Conservation (phyloP, 2,329 filamentous ascomycete genomes). For the Trichoderma koningii region DNA sequence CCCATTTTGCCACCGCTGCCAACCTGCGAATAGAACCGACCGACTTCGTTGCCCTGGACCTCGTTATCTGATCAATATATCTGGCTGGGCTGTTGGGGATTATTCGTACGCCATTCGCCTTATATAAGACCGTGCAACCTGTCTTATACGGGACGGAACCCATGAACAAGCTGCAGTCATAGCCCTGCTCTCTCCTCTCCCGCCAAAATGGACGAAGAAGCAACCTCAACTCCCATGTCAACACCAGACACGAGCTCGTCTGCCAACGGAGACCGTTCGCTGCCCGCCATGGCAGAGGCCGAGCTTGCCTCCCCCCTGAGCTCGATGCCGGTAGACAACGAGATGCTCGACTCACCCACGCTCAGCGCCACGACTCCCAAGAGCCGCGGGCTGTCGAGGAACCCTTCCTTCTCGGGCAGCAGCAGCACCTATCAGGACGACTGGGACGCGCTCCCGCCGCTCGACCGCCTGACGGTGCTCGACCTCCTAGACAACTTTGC, state of each 20-base stretch:
- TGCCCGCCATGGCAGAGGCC: conserved; percentile 45
- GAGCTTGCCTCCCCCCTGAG: conserved; percentile 45
- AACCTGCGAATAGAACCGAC: not conserved
- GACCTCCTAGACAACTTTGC: conserved; percentile 94
- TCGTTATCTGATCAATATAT: not conserved
- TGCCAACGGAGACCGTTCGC: conserved; percentile 5
- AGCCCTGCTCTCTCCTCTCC: not conserved
- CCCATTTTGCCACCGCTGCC: conserved; percentile 13
- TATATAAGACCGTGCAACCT: not conserved
- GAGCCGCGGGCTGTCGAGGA: conserved; percentile 68
- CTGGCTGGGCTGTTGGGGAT: not conserved
- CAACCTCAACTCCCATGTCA: conserved; percentile 18
- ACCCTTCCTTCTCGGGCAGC: conserved; percentile 78
- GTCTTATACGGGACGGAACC: not conserved
- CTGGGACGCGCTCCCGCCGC: conserved; percentile 81
- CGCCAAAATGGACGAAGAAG: conserved; percentile 25
- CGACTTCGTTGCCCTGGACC: not conserved
- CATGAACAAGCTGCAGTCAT: conserved; percentile 2
- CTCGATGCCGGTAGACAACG: conserved; percentile 49
- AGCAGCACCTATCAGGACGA: conserved; percentile 86
- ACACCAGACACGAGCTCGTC: conserved; percentile 11
- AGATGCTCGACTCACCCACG: conserved; percentile 53
- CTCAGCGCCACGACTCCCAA: conserved; percentile 49
- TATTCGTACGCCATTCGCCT: not conserved
- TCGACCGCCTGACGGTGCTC: conserved; percentile 88